Evolutionary conservation across 768 basidiomycete species (phyloP).

Genomic region (Boletellus sp.): DNA sequence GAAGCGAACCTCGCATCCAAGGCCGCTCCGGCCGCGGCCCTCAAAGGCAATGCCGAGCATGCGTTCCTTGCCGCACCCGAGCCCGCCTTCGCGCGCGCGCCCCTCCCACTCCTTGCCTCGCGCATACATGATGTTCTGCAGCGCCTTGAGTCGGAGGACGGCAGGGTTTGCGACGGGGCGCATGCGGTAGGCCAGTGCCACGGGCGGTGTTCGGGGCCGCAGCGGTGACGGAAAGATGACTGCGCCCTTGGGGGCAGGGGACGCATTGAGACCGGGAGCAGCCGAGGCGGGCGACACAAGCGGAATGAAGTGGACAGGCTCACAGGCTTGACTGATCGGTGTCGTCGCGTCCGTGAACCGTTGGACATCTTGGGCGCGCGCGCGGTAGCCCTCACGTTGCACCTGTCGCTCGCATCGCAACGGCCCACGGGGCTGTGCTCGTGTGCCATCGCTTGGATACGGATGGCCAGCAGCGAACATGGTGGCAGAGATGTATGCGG

Average conservation of each 20-base stretch:
- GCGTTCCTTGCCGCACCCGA: conserved; percentile 56
- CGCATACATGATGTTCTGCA: conserved; percentile 51
- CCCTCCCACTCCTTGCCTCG: conserved; percentile 47
- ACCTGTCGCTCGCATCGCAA: conserved; percentile 12
- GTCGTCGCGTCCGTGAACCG: conserved; percentile 32
- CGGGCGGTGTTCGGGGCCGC: conserved; percentile 36
- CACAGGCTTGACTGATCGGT: conserved; percentile 11
- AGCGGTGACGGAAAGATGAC: conserved; percentile 40
- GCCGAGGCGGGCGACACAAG: conserved; percentile 35
- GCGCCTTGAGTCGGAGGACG: conserved; percentile 55
- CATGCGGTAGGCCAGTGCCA: conserved; percentile 41
- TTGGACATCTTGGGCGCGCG: conserved; percentile 39
- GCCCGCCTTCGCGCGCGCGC: conserved; percentile 43
- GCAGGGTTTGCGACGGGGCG: conserved; percentile 60
- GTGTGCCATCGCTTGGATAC: conserved; percentile 14
- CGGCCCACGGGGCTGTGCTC: conserved; percentile 14
- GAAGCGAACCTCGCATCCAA: conserved; percentile 41
- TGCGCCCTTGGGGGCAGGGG: conserved; percentile 33
- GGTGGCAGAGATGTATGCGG: conserved; percentile 53
- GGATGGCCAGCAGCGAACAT: conserved; percentile 41
- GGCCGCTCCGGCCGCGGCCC: conserved; percentile 52
- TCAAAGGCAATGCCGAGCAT: conserved; percentile 59
- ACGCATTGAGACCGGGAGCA: conserved; percentile 24
- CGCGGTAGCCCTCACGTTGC: conserved; percentile 43
- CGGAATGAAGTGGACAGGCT: conserved; percentile 40